Conservation (phyloP, 139 green algal genomes). For the Tetraselmis chui region DNA sequence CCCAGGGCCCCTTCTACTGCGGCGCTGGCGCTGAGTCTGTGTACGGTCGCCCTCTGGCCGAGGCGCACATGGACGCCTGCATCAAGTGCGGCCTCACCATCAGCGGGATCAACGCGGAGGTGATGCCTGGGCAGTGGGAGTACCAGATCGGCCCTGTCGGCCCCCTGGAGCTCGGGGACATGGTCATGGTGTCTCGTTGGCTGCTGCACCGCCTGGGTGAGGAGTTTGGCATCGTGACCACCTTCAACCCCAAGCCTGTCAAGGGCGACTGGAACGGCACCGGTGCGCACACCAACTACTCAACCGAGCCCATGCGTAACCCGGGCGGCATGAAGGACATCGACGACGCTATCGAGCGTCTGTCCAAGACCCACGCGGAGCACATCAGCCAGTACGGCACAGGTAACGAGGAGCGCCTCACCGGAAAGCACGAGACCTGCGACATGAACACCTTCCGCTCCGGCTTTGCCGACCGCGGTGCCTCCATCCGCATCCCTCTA, state of each 20-base stretch:
- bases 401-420: conserved; percentile 80
- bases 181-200: conserved; percentile 71
- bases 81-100: conserved; percentile 74
- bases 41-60: conserved; percentile 73
- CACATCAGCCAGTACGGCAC: conserved; percentile 84
- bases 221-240: conserved; percentile 65
- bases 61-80: conserved; percentile 81
- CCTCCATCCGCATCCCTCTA: conserved; percentile 82
- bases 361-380: conserved; percentile 78
- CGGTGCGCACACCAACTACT: conserved; percentile 90
- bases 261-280: conserved; percentile 87
- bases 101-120: conserved; percentile 83
- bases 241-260: conserved; percentile 83
- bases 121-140: conserved; percentile 91
- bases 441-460: conserved; percentile 83
- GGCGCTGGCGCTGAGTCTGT: conserved; percentile 69
- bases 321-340: conserved; percentile 78
- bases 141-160: conserved; percentile 83
- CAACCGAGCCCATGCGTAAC: conserved; percentile 71
- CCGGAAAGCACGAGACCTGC: conserved; percentile 83
- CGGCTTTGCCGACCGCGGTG: conserved; percentile 76
- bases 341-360: conserved; percentile 67
- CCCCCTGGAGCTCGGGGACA: conserved; percentile 71
- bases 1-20: conserved; percentile 89
- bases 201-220: conserved; percentile 77